Evolutionary conservation across 768 basidiomycete genomes (phyloP), one percentile per base, ranked within the genome.

Genomic region (Cyclocybe cylindracea): DNA sequence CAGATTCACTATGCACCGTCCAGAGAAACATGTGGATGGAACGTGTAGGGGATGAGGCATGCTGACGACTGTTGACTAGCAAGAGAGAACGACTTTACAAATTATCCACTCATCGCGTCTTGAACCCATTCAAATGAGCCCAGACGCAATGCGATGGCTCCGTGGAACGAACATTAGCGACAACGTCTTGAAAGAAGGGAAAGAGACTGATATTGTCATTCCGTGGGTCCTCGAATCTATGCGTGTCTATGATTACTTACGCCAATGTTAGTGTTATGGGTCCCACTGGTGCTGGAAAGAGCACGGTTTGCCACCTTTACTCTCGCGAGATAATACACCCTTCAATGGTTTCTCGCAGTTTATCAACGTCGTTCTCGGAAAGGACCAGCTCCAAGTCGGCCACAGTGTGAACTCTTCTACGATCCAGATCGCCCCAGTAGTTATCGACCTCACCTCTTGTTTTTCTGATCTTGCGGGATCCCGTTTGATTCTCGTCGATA

Each of bases 401-500:
- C 37, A 45, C 31, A 40, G 31, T 14, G 19, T 46, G 10, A 51
- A 8, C 13, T 42, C 48, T 14, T 49, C 39, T 32, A 49, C 48
- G 6, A 2, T 2, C 9, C n/a, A 42, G 4, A 16, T 42, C 14
- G 31, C 14, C 3, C 48, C 48, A 11, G 39, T 49, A 3, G 39
- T 49, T 31, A 14, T 49, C 19, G 38, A 41, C 18, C 40, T 39
- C 8, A 32, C 41, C 18, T 31, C 39, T 16, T 14, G 31, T 8
- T 33, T n/a, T 41, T 37, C 39, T 9, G 13, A 14, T 4, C 39
- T 16, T 24, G 14, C 16, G 41, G 40, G 39, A 8, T 34, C 35
- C 36, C 46, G 46, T 13, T 33, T 49, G 39, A 29, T 49, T 44
- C 42, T 54, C 10, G 56, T 66, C 2, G 64, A 63, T 38, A 63